Evolutionary conservation across 805 yeast species (phyloP).

Genomic region (Kodamaea jinghongensis): DNA sequence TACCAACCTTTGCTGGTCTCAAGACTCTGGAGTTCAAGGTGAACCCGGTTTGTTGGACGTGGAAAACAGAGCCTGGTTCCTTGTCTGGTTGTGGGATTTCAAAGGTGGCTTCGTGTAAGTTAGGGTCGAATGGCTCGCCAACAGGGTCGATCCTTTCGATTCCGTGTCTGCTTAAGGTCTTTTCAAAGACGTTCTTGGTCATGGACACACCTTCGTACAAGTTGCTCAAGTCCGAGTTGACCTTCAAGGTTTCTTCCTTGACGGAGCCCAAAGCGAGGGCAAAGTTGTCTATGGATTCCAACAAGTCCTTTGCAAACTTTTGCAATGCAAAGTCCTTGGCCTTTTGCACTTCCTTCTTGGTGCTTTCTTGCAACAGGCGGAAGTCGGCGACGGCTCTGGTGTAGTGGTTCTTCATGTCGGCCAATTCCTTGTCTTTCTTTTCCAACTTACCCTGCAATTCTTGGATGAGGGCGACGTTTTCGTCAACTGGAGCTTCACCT

Average conservation of each 20-base stretch:
- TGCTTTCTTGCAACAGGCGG: conserved; percentile 87
- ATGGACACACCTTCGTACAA: conserved; percentile 85
- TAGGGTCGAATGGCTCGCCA: conserved; percentile 86
- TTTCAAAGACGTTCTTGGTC: conserved; percentile 84
- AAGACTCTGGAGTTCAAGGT: conserved; percentile 81
- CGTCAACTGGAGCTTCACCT: conserved; percentile 7
- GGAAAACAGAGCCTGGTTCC: conserved; percentile 90
- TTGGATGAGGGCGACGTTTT: conserved; percentile 7
- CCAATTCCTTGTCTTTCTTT: conserved; percentile 67
- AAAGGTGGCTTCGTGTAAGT: conserved; percentile 89
- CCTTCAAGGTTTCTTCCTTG: conserved; percentile 55
- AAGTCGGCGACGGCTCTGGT: conserved; percentile 87
- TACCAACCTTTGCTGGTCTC: conserved; percentile 95
- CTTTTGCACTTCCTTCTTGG: conserved; percentile 81
- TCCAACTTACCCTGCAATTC: conserved; percentile 53
- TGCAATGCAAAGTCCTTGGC: conserved; percentile 89
- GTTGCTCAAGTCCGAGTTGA: conserved; percentile 64
- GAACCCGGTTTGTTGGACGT: conserved; percentile 89
- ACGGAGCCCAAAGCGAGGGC: conserved; percentile 80
- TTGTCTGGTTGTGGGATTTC: conserved; percentile 83
- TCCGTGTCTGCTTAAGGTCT: conserved; percentile 80
- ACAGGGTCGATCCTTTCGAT: conserved; percentile 75
- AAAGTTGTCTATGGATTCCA: conserved; percentile 88
- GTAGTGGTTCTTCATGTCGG: conserved; percentile 79
- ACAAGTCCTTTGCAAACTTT: conserved; percentile 84